phyloP scores from a whole-genome alignment of 345 rosid genomes.

The Leavenworthia alabamica region DNA sequence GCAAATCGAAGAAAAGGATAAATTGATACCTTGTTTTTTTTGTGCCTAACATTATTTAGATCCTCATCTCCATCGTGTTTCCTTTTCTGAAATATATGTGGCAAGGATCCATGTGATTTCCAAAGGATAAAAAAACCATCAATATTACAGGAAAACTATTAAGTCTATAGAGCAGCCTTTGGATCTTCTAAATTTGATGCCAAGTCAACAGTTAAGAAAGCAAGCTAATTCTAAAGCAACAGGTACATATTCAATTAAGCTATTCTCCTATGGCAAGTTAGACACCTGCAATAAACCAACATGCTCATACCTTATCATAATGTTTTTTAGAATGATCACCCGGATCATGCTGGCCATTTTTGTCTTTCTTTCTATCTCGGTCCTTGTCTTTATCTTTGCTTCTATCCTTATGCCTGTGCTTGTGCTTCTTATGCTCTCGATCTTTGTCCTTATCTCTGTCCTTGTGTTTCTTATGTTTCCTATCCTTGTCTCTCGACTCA shows the following conservation, averaged over 20 bases:
- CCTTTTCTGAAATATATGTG: conserved; percentile 65
- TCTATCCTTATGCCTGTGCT: conserved; percentile 76
- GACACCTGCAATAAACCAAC: conserved; percentile 10
- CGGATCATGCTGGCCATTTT: conserved; percentile 72
- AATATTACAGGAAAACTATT: not conserved
- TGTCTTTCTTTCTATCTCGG: conserved; percentile 72
- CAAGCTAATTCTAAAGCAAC: not conserved
- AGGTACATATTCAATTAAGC: not conserved
- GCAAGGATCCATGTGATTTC: conserved; percentile 8
- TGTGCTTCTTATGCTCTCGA: conserved; percentile 87
- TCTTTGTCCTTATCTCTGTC: conserved; percentile 85
- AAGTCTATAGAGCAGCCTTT: conserved; percentile 3
- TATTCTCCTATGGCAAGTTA: not conserved
- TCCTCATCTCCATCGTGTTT: conserved; percentile 94
- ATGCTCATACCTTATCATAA: conserved; percentile 71
- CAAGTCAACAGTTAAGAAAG: not conserved
- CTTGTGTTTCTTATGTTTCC: conserved; percentile 86
- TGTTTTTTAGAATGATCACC: conserved; percentile 76
- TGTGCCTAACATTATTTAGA: conserved; percentile 71
- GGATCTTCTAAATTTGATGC: conserved; percentile 2
- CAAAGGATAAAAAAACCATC: not conserved
- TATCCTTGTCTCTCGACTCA: conserved; percentile 74
- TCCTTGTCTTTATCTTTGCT: conserved; percentile 78
- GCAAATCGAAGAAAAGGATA: not conserved
- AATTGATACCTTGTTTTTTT: conserved; percentile 82